Conservation (phyloP, 176 grass and related monocot genomes). For the Phyllostachys edulis region DNA sequence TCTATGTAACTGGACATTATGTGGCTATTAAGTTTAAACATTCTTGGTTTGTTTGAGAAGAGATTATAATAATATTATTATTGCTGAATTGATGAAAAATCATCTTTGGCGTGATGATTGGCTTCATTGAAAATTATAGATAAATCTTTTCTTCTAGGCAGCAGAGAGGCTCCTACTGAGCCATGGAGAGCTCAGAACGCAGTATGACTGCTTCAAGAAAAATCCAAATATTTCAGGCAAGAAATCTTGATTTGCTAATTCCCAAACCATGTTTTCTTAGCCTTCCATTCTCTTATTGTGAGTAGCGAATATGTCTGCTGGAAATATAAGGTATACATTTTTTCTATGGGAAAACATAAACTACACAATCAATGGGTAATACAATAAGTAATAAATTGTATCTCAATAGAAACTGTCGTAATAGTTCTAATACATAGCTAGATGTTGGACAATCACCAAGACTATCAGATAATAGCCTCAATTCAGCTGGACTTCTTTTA, state of each 20-base stretch:
- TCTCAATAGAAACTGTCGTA: neutral
- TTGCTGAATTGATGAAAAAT: neutral
- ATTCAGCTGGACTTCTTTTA: neutral
- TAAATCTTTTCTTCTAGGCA: slow-evolving; percentile 60
- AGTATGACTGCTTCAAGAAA: slow-evolving; percentile 74
- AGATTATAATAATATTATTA: neutral
- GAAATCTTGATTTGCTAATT: slow-evolving; percentile 16
- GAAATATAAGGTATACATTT: neutral
- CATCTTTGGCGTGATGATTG: slow-evolving; percentile 7
- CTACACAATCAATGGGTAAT: neutral
- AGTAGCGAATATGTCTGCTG: neutral
- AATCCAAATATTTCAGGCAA: slow-evolving; percentile 89
- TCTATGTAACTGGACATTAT: neutral
- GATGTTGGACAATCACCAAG: slow-evolving; percentile 1
- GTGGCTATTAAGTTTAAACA: neutral
- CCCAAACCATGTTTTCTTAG: slow-evolving; percentile 10
- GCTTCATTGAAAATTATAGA: slow-evolving; percentile 37
- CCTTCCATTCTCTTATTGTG: slow-evolving; percentile 17
- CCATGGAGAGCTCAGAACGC: slow-evolving; percentile 64
- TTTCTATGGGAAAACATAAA: neutral
- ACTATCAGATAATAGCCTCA: neutral
- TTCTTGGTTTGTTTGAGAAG: neutral
- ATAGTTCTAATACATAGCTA: neutral
- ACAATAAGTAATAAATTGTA: too few relatives aligned
- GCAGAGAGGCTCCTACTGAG: slow-evolving; percentile 79